Evolutionary conservation across 352 stramenopile species (phyloP).

Genomic region (Phytophthora citrophthora): DNA sequence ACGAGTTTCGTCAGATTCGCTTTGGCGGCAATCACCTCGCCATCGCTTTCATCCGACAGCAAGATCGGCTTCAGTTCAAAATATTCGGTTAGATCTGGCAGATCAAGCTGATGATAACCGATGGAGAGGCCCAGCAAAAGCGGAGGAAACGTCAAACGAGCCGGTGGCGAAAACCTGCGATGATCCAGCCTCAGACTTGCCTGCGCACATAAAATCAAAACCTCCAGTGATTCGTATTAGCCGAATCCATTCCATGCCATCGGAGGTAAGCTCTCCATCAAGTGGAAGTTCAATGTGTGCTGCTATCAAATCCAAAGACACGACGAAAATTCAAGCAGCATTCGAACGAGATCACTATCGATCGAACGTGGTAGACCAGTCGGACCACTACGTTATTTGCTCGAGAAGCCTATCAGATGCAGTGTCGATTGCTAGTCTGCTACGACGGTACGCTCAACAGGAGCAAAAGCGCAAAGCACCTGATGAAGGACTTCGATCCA

Average conservation of each 20-base stretch:
- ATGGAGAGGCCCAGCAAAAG: conserved; percentile 5
- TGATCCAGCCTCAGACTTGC: background rate
- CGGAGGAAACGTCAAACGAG: conserved; percentile 10
- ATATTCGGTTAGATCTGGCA: conserved; percentile 29
- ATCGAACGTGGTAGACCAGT: conserved; percentile 21
- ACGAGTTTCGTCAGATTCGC: conserved; percentile 48
- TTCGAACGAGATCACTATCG: conserved; percentile 44
- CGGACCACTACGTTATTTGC: conserved; percentile 44
- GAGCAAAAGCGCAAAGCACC: conserved; percentile 7
- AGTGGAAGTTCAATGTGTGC: conserved; percentile 20
- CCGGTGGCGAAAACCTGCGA: conserved; percentile 1
- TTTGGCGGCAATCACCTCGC: conserved; percentile 43
- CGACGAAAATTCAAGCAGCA: conserved; percentile 24
- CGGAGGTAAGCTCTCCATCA: conserved; percentile 4
- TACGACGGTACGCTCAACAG: conserved; percentile 17
- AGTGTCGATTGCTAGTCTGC: conserved; percentile 24
- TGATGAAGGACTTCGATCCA: background rate
- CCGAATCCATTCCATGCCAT: conserved; percentile 18
- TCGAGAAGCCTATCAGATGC: conserved; percentile 31
- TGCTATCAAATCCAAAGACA: conserved; percentile 22
- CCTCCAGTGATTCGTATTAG: conserved; percentile 6
- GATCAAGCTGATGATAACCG: conserved; percentile 4
- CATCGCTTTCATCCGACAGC: conserved; percentile 30
- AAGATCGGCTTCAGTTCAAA: conserved; percentile 29
- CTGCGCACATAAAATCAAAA: conserved; percentile 1